Evolutionary conservation across 331 rosid species (phyloP).

Genomic region (Prunus yedoensis): DNA sequence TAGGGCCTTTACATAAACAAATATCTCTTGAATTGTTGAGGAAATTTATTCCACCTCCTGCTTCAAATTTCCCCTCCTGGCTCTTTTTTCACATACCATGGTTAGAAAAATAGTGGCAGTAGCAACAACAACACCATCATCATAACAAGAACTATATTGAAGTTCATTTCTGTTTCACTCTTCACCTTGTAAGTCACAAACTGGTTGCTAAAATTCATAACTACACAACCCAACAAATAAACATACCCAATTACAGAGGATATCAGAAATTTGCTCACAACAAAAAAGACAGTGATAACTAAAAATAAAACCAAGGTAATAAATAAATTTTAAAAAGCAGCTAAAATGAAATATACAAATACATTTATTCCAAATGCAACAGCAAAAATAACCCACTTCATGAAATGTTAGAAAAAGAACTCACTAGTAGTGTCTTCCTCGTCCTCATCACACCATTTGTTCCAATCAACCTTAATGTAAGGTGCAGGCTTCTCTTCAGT

Average conservation of each 20-base stretch:
- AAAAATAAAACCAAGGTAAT: background rate
- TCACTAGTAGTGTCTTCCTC: conserved; percentile 65
- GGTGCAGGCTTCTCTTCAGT: conserved; percentile 86
- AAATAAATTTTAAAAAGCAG: background rate
- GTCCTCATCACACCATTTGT: conserved; percentile 83
- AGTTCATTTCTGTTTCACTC: background rate
- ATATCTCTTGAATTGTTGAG: background rate
- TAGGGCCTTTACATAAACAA: background rate
- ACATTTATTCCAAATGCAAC: background rate
- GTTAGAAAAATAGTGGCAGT: background rate
- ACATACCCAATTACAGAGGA: background rate
- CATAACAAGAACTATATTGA: background rate
- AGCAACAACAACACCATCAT: background rate
- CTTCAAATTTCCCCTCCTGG: background rate
- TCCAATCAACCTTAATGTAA: conserved; percentile 88
- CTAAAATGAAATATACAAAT: background rate
- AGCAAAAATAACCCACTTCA: background rate
- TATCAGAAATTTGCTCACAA: background rate
- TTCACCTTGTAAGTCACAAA: background rate
- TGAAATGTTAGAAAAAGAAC: conserved; percentile 9
- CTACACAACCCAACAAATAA: background rate
- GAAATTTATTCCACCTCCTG: background rate
- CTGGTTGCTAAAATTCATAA: background rate
- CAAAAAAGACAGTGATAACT: background rate
- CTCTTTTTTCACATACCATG: background rate